Evolutionary conservation across 2,329 filamentous ascomycete genomes (phyloP), one percentile per base, ranked within the genome.

Genomic region (Calonectria hongkongensis): DNA sequence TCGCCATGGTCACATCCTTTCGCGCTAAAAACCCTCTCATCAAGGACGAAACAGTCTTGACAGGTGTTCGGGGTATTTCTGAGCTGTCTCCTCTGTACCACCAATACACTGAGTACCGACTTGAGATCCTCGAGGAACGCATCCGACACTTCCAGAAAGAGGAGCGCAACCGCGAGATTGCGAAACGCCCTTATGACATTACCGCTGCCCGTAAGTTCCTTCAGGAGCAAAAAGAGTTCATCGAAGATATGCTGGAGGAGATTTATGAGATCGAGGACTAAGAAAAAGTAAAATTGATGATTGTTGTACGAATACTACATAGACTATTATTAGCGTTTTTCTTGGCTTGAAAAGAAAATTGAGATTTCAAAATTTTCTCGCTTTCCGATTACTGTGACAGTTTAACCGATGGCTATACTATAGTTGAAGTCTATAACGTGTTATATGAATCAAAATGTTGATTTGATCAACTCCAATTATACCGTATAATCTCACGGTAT

Each of bases 1-100:
- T 93, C 83, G 90, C 87, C 63, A 91, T 92, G 84, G 91, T 93
- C 66, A 93, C 92, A 0, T 91, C 89, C 3, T 93, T 92, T 84
- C 87, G 92, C 15, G 90, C 92, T 1, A 88, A 87, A 64, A 87
- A 85, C 45, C 84, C 90, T 4, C 83, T 83, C n/a, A 77, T 90
- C 51, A 86, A 85, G n/a, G 92, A 93, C 76, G 90, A 92, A 75
- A 90, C 82, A 3, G 84, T 69, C 10, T 68, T 74, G 16, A 72
- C 72, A 8, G 62, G 65, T 13, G 60, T 66, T 6, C 69, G 66
- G 13, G 51, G 54, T 8, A 72, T 69, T 47, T 69, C 58, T 30
- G 47, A 63, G 28, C 27, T 72, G 1, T 41, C 54, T 4, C 25
- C 54, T 16, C 58, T 71, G 16, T 68, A 71, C 50, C 48, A 64